Evolutionary conservation across 768 basidiomycete genomes (phyloP).

Genomic region (Ramaria rubella): DNA sequence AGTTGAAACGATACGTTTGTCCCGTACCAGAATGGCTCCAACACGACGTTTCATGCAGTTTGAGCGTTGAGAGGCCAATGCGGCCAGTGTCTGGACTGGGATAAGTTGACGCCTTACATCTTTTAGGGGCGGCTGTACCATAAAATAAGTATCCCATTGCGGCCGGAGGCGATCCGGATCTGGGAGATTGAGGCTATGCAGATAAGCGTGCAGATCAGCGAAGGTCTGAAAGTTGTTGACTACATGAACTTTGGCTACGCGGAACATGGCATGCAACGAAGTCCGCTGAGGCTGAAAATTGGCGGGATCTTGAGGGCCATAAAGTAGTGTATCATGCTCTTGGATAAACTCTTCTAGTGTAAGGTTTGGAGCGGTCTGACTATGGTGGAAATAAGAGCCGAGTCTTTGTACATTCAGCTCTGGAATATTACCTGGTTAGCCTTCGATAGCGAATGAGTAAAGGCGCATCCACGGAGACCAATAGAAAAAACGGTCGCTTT

Average conservation of each 20-base stretch:
- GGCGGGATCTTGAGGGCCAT: slow-evolving; percentile 35
- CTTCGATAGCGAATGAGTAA: slow-evolving; percentile 28
- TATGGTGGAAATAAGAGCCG: neutral
- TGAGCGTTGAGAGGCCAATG: slow-evolving; percentile 80
- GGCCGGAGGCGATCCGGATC: slow-evolving; percentile 76
- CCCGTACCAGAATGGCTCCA: slow-evolving; percentile 86
- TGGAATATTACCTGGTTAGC: slow-evolving; percentile 27
- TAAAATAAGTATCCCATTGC: slow-evolving; percentile 95
- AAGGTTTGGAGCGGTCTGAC: slow-evolving; percentile 4
- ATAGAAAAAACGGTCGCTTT: slow-evolving; percentile 86
- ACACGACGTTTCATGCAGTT: slow-evolving; percentile 98
- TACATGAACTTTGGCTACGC: slow-evolving; percentile 54
- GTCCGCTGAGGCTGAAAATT: neutral
- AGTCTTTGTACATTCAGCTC: slow-evolving; percentile 6
- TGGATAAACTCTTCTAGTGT: slow-evolving; percentile 65
- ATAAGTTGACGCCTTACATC: neutral
- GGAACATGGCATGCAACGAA: slow-evolving; percentile 24
- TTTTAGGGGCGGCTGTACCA: slow-evolving; percentile 49
- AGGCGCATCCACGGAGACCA: slow-evolving; percentile 75
- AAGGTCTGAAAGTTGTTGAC: slow-evolving; percentile 56
- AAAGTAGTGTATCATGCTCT: slow-evolving; percentile 62
- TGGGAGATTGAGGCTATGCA: slow-evolving; percentile 63
- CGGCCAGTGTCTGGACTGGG: slow-evolving; percentile 66
- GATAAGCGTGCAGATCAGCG: slow-evolving; percentile 48
- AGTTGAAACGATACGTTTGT: slow-evolving; percentile 36